Percentiles rank a stretch among this genome's conserved stretches.
Evolutionary conservation across 208 protist genomes (phyloP).

Genomic region (Jaenimonas drosophilae): DNA sequence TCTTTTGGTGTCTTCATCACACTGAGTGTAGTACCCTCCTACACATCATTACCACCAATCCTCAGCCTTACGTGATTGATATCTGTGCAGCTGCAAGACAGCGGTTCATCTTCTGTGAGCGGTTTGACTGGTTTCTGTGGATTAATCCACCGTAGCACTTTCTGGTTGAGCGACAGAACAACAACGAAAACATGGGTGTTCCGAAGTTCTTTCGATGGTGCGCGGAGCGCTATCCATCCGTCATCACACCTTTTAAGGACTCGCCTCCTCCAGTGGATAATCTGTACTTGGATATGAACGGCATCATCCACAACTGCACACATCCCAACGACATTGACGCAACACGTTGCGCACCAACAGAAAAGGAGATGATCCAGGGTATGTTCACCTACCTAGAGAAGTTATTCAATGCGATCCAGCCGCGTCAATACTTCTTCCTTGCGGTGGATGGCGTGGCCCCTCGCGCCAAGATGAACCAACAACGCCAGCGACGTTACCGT

Average conservation of each 20-base stretch:
- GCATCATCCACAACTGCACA: slow-evolving; percentile 99
- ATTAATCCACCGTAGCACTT: too few species aligned
- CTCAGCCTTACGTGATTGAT: too few species aligned
- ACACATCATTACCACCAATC: not conserved
- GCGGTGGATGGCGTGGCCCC: slow-evolving; percentile 98
- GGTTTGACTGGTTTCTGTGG: too few species aligned
- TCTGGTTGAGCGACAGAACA: too few species aligned
- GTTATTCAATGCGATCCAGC: slow-evolving; percentile 94
- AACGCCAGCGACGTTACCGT: slow-evolving; percentile 94
- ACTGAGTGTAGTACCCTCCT: not conserved
- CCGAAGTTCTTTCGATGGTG: slow-evolving; percentile 97
- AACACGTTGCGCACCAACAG: slow-evolving; percentile 68
- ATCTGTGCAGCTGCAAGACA: too few species aligned
- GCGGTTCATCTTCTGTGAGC: too few species aligned
- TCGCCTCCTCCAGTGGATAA: slow-evolving; percentile 95
- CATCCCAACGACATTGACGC: slow-evolving; percentile 92
- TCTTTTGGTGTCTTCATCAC: slow-evolving; percentile 10
- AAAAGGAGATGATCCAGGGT: slow-evolving; percentile 93
- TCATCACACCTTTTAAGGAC: slow-evolving; percentile 88
- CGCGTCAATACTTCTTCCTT: slow-evolving; percentile 95
- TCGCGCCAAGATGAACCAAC: slow-evolving; percentile 99
- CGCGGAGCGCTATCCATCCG: slow-evolving; percentile 92
- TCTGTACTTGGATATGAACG: slow-evolving; percentile 99
- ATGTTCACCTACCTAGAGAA: slow-evolving; percentile 97
- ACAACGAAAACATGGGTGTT: slow-evolving; percentile 71